Conservation (phyloP, 1,284 basidiomycete species). For the Testicularia cyperi region DNA sequence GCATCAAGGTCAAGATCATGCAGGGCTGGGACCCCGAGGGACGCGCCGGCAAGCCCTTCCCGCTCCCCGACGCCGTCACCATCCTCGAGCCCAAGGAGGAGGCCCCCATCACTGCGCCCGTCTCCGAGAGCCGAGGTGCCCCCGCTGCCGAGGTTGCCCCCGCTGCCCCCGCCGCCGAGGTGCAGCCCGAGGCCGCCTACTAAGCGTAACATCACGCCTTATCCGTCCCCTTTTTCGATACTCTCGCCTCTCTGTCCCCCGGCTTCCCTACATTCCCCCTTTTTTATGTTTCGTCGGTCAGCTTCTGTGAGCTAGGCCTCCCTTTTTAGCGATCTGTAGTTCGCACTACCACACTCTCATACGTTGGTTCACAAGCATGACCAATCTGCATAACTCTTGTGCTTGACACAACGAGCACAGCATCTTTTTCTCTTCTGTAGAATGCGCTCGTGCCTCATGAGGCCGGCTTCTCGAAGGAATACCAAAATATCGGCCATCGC, state of each 20-base stretch:
- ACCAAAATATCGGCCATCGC: not conserved
- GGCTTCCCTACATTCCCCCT: constrained; percentile 31
- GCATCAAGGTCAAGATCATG: constrained; percentile 99
- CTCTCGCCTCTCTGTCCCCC: constrained; percentile 36
- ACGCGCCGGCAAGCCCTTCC: constrained; percentile 79
- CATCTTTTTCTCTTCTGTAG: no score
- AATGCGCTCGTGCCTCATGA: no score
- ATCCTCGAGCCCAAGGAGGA: constrained; percentile 79
- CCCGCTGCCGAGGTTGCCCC: constrained; percentile 40
- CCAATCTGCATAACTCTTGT: no score
- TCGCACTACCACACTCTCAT: no score
- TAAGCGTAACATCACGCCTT: constrained; percentile 17
- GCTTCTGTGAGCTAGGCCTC: no score
- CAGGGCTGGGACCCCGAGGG: constrained; percentile 84
- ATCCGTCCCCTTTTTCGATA: constrained; percentile 12
- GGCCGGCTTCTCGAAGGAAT: no score
- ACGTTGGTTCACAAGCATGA: no score
- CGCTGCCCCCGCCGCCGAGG: constrained; percentile 8
- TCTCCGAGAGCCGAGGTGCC: constrained; percentile 55
- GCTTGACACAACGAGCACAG: no score
- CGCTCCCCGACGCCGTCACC: constrained; percentile 91
- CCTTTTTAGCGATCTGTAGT: no score
- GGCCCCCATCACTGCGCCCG: constrained; percentile 61
- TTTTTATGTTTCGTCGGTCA: constrained; percentile 6
- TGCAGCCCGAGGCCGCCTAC: constrained; percentile 42